Base-by-base conservation (phyloP, 1,284 basidiomycete species). In the Rhodofomes roseus region DNA sequence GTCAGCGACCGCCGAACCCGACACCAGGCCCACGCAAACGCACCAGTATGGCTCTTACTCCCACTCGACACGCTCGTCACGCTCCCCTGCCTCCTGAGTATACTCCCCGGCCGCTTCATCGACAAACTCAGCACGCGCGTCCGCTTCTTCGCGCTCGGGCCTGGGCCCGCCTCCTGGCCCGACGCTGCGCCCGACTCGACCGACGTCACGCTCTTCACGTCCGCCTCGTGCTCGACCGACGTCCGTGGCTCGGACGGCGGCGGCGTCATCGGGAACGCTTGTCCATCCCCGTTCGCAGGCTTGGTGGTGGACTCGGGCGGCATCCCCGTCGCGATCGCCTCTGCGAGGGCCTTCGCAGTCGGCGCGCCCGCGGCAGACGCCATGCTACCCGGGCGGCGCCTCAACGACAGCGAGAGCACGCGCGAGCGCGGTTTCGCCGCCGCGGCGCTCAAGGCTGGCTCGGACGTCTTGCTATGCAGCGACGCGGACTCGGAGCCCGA, bases 351-450 rank as follows among this genome's bases (percentile, higher is more conserved):
- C 27, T 22, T 29, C 50, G 50, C 50, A 29, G 50, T 51, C 50
- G 50, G 50, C 29, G 34, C 50, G 29, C 50, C 20, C 18, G 50
- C 27, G 50, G 27, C n/a, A 3, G 50, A 36, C 18, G 18, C 50
- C 27, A 51, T 22, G 50, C 50, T 51, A 3, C 5, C 25, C 27
- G 50, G 50, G 31, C 50, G 29, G 11, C 50, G 50, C 29, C 50
- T 25, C 34, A 52, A n/a, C 20, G 50, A 52, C 27, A 52, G 50
- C n/a, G 50, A 52, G n/a, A 52, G 50, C 31, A 52, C 50, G 50
- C 50, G 50, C 34, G 46, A 27, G 50, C 50, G 50, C 29, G 50
- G 50, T 16, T 34, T 52, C 50, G 50, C 50, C 14, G 25, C 46
- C 12, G 46, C 46, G 14, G 48, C 48, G 11, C 22, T 29, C 16